Percentiles rank a stretch among this genome's conserved stretches.
These are phyloP conservation scores for Corynascus novoguineensis DNA, from an alignment of 495 filamentous ascomycete species.

Conservation along the genomic window DNA sequence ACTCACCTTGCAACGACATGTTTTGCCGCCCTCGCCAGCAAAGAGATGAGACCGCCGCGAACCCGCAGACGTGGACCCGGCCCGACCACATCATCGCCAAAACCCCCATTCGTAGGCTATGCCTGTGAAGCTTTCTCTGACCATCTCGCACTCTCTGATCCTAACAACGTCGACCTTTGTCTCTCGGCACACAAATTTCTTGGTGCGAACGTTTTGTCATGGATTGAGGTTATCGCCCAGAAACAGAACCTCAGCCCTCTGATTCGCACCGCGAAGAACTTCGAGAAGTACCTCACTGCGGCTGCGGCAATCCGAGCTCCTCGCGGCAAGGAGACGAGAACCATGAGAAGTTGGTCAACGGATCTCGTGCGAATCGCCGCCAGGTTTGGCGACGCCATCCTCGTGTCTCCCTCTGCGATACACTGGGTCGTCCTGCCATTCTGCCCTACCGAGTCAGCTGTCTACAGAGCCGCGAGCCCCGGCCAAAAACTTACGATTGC, in stretches of 20 bases:
- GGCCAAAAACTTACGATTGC: slow-evolving; percentile 3
- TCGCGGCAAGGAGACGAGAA: slow-evolving; percentile 21
- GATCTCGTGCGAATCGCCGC: slow-evolving; percentile 33
- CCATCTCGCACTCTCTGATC: too few species aligned
- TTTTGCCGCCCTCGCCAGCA: too few species aligned
- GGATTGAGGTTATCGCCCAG: slow-evolving; percentile 30
- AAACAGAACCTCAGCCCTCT: slow-evolving; percentile 17
- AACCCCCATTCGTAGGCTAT: too few species aligned
- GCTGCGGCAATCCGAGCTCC: slow-evolving; percentile 23
- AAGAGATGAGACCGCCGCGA: too few species aligned
- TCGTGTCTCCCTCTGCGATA: slow-evolving; percentile 31
- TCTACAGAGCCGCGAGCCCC: slow-evolving; percentile 2
- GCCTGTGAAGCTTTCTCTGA: too few species aligned
- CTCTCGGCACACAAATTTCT: too few species aligned
- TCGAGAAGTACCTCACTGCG: slow-evolving; percentile 27
- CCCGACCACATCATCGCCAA: too few species aligned
- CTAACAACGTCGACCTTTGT: too few species aligned
- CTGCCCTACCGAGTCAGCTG: slow-evolving; percentile 30
- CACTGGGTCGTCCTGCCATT: slow-evolving; percentile 30
- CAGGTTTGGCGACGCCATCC: slow-evolving; percentile 29
- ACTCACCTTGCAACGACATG: too few species aligned
- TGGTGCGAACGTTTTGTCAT: slow-evolving; percentile 24
- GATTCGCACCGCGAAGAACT: slow-evolving; percentile 22
- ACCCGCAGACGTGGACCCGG: too few species aligned
- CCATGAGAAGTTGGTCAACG: slow-evolving; percentile 27